Percentiles rank a stretch among this genome's conserved stretches.
phyloP scores from a whole-genome alignment of 257 asterid species.

The Datura wrightii region DNA sequence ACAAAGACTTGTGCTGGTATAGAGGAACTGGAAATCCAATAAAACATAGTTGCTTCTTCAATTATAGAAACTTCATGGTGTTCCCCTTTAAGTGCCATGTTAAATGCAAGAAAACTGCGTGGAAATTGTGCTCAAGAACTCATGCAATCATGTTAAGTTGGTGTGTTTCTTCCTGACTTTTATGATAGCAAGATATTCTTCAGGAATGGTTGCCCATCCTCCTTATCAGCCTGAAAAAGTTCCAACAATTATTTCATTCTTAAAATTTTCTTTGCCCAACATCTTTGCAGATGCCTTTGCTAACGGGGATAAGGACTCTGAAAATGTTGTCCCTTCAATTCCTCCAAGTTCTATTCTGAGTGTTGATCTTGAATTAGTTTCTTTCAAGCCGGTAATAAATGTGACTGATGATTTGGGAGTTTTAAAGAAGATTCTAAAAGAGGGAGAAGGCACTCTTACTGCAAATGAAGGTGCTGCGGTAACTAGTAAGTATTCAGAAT shows the following conservation, averaged over 20 bases:
- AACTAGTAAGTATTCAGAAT: constrained; percentile 53
- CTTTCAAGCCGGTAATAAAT: constrained; percentile 61
- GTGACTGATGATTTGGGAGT: constrained; percentile 66
- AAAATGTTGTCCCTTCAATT: constrained; percentile 43
- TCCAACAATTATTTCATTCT: background rate
- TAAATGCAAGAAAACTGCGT: background rate
- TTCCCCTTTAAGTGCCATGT: background rate
- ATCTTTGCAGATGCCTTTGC: constrained; percentile 65
- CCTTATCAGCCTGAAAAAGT: background rate
- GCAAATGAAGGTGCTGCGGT: constrained; percentile 76
- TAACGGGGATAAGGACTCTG: constrained; percentile 42
- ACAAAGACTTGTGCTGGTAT: constrained; percentile 2
- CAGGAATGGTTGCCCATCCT: background rate
- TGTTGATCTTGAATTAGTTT: constrained; percentile 57
- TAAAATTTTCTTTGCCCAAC: constrained; percentile 17
- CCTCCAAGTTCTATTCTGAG: constrained; percentile 55
- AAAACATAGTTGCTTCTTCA: background rate
- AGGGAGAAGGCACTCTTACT: constrained; percentile 64
- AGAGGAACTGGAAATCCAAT: constrained; percentile 23
- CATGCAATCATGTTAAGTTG: constrained; percentile 27
- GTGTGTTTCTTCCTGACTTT: background rate
- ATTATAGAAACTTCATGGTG: background rate
- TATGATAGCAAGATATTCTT: constrained; percentile 10
- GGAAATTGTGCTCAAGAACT: background rate
- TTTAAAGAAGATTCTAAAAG: constrained; percentile 64